These are phyloP conservation scores for Physcomitrium patens DNA, from an alignment of 225 moss, liverwort and hornwort species.

Conservation along the genomic window DNA sequence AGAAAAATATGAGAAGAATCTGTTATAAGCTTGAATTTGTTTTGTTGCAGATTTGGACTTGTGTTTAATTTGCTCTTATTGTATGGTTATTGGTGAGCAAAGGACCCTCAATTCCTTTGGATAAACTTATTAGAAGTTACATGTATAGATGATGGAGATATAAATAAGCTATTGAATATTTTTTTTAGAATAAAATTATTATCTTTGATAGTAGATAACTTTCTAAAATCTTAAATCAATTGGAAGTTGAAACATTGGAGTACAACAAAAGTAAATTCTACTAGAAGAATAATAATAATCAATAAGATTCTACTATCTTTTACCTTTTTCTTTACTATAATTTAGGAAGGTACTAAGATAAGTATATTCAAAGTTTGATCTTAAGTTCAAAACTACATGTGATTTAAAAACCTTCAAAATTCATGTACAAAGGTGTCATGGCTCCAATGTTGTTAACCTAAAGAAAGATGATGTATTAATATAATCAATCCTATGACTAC, in stretches of 20 bases:
- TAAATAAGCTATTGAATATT: background rate
- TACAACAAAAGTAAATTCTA: background rate
- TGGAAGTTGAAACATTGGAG: background rate
- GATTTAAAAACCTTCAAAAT: no score
- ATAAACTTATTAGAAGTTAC: background rate
- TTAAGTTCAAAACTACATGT: no score
- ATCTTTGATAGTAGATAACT: fast-evolving
- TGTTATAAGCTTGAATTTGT: background rate
- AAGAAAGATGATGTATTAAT: background rate
- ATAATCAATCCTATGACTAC: background rate
- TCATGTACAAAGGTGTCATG: no score
- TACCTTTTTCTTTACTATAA: background rate
- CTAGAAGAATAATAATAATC: no score
- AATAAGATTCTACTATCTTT: background rate
- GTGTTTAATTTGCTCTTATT: background rate
- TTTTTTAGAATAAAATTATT: background rate
- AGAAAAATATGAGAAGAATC: fast-evolving
- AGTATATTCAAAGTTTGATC: no score
- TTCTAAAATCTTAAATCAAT: background rate
- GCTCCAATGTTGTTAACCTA: background rate
- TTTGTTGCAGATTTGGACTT: background rate
- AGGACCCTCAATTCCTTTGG: background rate
- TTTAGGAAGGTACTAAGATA: background rate
- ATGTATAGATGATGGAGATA: fast-evolving
- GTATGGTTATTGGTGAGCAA: no score